Percentiles rank a stretch among this genome's conserved stretches.
phyloP scores from a whole-genome alignment of 2,329 filamentous ascomycete species.

The Neopestalotiopsis sp. region DNA sequence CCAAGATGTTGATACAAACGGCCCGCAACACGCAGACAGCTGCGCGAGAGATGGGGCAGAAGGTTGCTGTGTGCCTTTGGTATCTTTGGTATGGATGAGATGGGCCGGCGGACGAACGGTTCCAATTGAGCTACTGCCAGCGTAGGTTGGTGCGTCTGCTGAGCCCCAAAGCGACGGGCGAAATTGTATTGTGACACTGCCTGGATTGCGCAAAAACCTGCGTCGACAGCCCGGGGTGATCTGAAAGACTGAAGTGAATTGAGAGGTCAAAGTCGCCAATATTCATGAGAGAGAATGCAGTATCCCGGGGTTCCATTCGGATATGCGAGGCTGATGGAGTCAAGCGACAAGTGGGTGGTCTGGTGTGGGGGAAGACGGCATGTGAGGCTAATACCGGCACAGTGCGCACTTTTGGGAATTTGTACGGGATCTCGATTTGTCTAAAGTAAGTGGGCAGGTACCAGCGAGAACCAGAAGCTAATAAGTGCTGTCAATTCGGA shows the following conservation, averaged over 20 bases:
- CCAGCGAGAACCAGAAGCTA: no score
- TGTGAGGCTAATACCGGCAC: neutral
- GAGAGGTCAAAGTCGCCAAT: neutral
- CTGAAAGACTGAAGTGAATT: neutral
- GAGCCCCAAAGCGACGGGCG: neutral
- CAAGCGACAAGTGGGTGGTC: neutral
- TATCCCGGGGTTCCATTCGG: neutral
- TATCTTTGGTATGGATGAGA: no score
- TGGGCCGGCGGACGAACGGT: neutral
- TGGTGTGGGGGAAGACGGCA: neutral
- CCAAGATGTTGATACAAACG: neutral
- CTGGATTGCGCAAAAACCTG: neutral
- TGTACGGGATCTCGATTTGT: no score
- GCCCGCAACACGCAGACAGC: no score
- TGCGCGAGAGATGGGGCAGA: no score
- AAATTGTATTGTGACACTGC: neutral
- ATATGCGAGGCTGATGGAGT: slow-evolving; percentile 13
- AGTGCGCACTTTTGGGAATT: no score
- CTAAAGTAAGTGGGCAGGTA: no score
- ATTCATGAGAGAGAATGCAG: neutral
- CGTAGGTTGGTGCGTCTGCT: neutral
- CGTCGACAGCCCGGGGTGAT: neutral
- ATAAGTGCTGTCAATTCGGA: no score
- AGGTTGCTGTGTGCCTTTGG: no score
- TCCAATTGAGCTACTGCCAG: neutral